Conservation (phyloP, 2,329 filamentous ascomycete species). For the Beauveria sp. region DNA sequence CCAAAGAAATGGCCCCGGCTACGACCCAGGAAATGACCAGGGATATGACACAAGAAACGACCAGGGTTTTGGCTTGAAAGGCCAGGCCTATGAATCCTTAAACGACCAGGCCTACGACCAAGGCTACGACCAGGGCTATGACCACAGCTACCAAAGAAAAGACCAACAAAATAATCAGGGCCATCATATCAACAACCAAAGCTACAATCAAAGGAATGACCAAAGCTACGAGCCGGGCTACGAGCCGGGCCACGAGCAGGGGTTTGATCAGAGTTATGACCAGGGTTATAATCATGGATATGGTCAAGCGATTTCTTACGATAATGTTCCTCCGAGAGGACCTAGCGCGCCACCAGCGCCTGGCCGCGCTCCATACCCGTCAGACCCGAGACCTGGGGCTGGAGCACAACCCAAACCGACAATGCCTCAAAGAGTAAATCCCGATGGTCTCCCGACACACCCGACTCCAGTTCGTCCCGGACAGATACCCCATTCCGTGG, state of each 20-base stretch:
- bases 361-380: slow-evolving; percentile 14
- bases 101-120: slow-evolving; percentile 17
- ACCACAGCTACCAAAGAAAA: slow-evolving; percentile 18
- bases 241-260: slow-evolving; percentile 12
- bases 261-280: slow-evolving; percentile 17
- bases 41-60: slow-evolving; percentile 18
- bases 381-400: slow-evolving; percentile 19
- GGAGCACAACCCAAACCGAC: slow-evolving; percentile 15
- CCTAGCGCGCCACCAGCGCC: slow-evolving; percentile 26
- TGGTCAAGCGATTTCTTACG: slow-evolving; percentile 19
- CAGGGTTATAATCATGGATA: slow-evolving; percentile 18
- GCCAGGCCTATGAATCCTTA: slow-evolving; percentile 15
- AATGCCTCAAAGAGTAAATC: slow-evolving; percentile 23
- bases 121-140: slow-evolving; percentile 15
- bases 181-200: slow-evolving; percentile 9
- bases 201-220: slow-evolving; percentile 16
- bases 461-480: slow-evolving; percentile 57
- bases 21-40: slow-evolving; percentile 5
- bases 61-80: not conserved
- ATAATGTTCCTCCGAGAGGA: slow-evolving; percentile 21
- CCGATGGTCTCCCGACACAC: slow-evolving; percentile 49
- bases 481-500: slow-evolving; percentile 50
- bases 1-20: slow-evolving; percentile 11
- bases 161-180: slow-evolving; percentile 11
- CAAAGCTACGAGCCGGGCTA: slow-evolving; percentile 19